Conservation (phyloP, 2,329 filamentous ascomycete genomes). For the Alternaria metachromatica region DNA sequence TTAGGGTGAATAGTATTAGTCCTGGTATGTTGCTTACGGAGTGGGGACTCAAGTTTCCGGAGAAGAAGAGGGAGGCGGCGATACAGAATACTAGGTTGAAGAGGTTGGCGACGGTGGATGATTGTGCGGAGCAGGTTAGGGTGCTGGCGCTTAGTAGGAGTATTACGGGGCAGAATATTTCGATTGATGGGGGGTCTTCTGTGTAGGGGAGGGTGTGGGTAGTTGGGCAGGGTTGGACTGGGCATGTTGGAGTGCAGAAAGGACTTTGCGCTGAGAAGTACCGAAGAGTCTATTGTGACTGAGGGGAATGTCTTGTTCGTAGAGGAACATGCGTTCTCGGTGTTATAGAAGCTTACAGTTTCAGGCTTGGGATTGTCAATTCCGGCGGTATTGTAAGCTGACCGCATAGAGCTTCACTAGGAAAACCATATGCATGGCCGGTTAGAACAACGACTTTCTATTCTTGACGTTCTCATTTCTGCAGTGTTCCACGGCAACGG, state of each 20-base stretch:
- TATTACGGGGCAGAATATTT: conserved; percentile 48
- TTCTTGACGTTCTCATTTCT: not conserved
- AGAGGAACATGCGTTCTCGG: not conserved
- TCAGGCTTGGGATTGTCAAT: not conserved
- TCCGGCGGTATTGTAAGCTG: not conserved
- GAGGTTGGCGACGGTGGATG: conserved; percentile 62
- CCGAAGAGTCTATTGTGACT: not conserved
- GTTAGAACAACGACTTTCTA: not conserved
- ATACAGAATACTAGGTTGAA: conserved; percentile 55
- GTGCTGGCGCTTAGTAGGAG: conserved; percentile 44
- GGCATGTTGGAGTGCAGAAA: not conserved
- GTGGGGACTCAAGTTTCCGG: conserved; percentile 57
- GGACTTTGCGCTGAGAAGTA: not conserved
- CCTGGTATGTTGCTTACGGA: conserved; percentile 69
- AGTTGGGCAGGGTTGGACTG: not conserved
- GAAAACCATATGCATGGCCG: not conserved
- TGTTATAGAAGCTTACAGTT: not conserved
- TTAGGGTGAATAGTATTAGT: conserved; percentile 69
- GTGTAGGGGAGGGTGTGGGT: not conserved
- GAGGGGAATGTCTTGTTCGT: not conserved
- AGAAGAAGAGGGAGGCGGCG: conserved; percentile 53
- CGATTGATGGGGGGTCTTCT: conserved; percentile 46
- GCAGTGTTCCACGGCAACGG: not conserved
- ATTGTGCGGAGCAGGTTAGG: conserved; percentile 48
- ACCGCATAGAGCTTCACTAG: not conserved